phyloP scores from a whole-genome alignment of 768 basidiomycete genomes.

The Amylocystis lapponica region DNA sequence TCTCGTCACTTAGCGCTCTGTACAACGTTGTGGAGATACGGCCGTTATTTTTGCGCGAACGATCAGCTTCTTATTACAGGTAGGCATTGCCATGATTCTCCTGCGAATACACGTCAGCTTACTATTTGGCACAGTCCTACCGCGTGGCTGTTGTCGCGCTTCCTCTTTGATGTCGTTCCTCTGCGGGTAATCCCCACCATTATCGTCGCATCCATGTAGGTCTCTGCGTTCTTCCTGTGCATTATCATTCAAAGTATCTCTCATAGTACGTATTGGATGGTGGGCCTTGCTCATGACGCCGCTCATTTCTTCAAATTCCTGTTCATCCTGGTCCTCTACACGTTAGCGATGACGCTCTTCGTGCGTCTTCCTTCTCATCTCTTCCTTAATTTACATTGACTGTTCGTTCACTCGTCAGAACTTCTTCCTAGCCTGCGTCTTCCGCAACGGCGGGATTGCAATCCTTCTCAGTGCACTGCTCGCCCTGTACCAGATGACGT shows the following conservation, averaged over 20 bases:
- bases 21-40: conserved; percentile 84
- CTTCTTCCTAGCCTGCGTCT: conserved; percentile 80
- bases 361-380: conserved; percentile 37
- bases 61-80: conserved; percentile 85
- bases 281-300: conserved; percentile 73
- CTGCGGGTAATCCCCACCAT: conserved; percentile 87
- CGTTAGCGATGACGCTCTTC: conserved; percentile 80
- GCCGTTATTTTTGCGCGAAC: conserved; percentile 84
- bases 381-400: not conserved
- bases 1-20: conserved; percentile 84
- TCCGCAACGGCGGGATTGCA: conserved; percentile 85
- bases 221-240: conserved; percentile 2
- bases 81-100: conserved; percentile 19
- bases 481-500: conserved; percentile 80
- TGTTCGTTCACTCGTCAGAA: conserved; percentile 47
- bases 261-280: conserved; percentile 88
- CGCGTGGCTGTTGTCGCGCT: conserved; percentile 84
- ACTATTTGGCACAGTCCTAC: conserved; percentile 50
- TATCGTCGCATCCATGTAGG: conserved; percentile 77
- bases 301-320: conserved; percentile 93
- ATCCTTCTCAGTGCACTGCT: conserved; percentile 79
- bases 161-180: conserved; percentile 87
- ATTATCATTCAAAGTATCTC: not conserved
- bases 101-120: not conserved
- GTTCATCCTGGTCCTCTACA: conserved; percentile 81